Evolutionary conservation across 2,329 filamentous ascomycete genomes (phyloP).

Genomic region (Beauveria sp.): DNA sequence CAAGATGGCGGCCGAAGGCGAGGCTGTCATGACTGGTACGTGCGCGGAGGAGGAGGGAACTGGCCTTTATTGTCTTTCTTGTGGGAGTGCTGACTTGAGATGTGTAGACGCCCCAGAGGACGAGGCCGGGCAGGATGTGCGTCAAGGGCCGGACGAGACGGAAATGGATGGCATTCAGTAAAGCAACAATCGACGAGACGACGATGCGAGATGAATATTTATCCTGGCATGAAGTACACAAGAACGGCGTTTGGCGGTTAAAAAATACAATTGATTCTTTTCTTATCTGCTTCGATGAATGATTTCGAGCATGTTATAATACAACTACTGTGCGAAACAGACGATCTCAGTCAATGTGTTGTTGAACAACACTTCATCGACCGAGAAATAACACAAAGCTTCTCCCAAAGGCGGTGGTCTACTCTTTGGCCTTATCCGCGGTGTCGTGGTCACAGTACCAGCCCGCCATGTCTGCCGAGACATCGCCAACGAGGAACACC

Average conservation of each 20-base stretch:
- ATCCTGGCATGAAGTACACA: background rate
- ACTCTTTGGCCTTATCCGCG: no score
- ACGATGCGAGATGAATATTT: background rate
- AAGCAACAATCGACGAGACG: background rate
- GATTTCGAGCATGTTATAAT: no score
- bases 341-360: no score
- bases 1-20: conserved; percentile 42
- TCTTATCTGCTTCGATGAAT: background rate
- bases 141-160: conserved; percentile 19
- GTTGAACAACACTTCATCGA: no score
- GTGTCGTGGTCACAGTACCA: no score
- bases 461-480: no score
- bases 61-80: no score
- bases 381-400: no score
- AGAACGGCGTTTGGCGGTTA: background rate
- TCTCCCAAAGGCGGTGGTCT: no score
- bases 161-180: conserved; percentile 19
- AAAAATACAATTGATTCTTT: background rate
- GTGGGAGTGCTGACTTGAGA: conserved; percentile 1
- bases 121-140: background rate
- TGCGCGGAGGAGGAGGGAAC: background rate
- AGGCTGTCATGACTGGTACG: conserved; percentile 41
- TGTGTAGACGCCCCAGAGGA: conserved; percentile 16
- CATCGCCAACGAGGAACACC: no score
- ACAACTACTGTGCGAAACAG: no score